Percentiles rank a stretch among this genome's conserved stretches.
Evolutionary conservation across 192 early-diverging fungal genomes (phyloP).

Genomic region (Chytriomyces sp.): DNA sequence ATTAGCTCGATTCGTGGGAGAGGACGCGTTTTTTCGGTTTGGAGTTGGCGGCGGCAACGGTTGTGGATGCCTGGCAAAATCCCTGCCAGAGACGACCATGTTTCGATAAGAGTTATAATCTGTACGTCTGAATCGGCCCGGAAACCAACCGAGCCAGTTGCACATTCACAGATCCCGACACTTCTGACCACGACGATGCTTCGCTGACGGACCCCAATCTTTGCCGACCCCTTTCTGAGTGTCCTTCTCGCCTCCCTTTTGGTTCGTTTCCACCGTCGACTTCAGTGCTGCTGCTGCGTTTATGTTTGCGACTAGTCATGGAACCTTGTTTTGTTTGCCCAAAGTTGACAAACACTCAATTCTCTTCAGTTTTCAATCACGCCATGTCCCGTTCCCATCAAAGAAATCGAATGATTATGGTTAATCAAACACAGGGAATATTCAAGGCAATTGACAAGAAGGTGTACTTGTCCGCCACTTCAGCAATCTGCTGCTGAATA

Average conservation of each 20-base stretch:
- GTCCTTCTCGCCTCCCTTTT: not conserved
- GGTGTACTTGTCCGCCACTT: slow-evolving; percentile 63
- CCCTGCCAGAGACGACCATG: not conserved
- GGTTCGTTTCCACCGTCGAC: not conserved
- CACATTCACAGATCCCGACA: not conserved
- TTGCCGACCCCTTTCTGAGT: not conserved
- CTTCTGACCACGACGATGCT: not conserved
- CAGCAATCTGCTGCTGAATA: slow-evolving; percentile 56
- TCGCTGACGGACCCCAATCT: not conserved
- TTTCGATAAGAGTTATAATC: not conserved
- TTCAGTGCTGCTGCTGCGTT: too few relatives aligned
- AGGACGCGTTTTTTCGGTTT: not conserved
- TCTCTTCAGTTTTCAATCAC: too few relatives aligned
- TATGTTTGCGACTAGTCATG: too few relatives aligned
- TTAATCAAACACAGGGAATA: slow-evolving; percentile 26
- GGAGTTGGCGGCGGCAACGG: not conserved
- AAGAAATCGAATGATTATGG: too few relatives aligned
- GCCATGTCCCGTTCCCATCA: too few relatives aligned
- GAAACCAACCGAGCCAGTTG: not conserved
- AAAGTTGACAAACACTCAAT: too few relatives aligned
- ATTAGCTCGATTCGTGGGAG: not conserved
- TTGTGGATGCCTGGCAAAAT: not conserved
- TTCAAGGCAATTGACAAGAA: slow-evolving; percentile 55
- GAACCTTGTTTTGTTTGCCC: too few relatives aligned
- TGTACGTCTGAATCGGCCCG: not conserved